Percentiles rank a stretch among this genome's conserved stretches.
These are phyloP conservation scores for Thuidium tamariscinum DNA, from an alignment of 225 moss, liverwort and hornwort species.

Conservation along the genomic window DNA sequence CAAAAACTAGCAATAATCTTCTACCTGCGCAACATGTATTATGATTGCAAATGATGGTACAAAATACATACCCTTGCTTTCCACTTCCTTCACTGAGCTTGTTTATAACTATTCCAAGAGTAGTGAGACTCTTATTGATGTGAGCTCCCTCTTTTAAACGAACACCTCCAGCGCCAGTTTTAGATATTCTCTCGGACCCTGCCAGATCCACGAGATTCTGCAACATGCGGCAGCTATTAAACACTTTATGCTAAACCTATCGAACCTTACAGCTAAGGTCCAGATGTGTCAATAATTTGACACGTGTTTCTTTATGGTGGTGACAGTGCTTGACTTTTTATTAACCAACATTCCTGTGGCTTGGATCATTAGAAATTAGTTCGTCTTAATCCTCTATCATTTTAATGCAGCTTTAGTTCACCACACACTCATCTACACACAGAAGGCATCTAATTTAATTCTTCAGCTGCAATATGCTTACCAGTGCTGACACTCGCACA, in stretches of 20 bases:
- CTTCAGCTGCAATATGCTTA: conserved; percentile 1
- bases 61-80: conserved; percentile 57
- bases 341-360: neutral
- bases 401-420: neutral
- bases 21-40: neutral
- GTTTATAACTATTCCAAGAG: conserved; percentile 87
- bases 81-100: conserved; percentile 78
- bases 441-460: neutral
- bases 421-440: neutral
- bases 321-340: neutral
- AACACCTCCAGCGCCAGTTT: conserved; percentile 84
- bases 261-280: neutral
- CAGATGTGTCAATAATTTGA: neutral
- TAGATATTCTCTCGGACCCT: conserved; percentile 82
- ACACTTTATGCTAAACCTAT: neutral
- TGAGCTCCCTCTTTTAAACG: conserved; percentile 83
- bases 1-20: neutral
- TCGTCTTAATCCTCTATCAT: neutral
- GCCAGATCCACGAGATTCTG: conserved; percentile 95
- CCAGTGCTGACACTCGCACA: conserved; percentile 84
- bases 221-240: neutral
- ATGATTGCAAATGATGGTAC: neutral
- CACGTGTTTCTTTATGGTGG: neutral
- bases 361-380: neutral
- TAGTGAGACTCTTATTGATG: conserved; percentile 84